A percentile compares a stretch with the other conserved stretches of the same genome.
Conservation (phyloP, 1,284 basidiomycete genomes). For the Phellopilus nigrolimitatus region DNA sequence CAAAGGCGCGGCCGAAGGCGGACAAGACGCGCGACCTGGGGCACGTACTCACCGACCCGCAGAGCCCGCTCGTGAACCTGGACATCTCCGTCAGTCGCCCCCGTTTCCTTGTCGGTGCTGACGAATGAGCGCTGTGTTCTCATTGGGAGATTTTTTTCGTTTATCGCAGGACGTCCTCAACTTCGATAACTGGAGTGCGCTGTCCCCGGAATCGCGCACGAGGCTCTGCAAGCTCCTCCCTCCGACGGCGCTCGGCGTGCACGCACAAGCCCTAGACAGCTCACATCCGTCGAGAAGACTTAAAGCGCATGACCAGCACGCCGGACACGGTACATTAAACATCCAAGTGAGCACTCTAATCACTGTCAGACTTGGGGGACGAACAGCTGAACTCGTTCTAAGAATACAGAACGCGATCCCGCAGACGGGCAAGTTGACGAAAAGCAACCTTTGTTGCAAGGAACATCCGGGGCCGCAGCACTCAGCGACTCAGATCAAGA, state of each 20-base stretch:
- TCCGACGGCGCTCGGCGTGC: constrained; percentile 43
- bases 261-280: constrained; percentile 32
- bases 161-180: constrained; percentile 47
- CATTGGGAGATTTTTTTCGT: not conserved
- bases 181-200: constrained; percentile 41
- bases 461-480: constrained; percentile 7
- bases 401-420: not conserved
- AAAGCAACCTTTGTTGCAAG: not conserved
- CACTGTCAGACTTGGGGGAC: too few relatives aligned
- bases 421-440: constrained; percentile 17
- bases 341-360: not conserved
- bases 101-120: not conserved
- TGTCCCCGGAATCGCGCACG: constrained; percentile 41
- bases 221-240: constrained; percentile 43
- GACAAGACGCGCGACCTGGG: constrained; percentile 10
- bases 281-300: constrained; percentile 37
- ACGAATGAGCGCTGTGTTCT: not conserved
- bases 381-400: too few relatives aligned
- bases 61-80: constrained; percentile 45
- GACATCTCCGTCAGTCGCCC: constrained; percentile 47
- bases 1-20: not conserved
- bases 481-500: too few relatives aligned
- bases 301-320: not conserved
- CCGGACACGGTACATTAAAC: not conserved
- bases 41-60: constrained; percentile 40